Base-by-base conservation (phyloP, 106 monocot species). In the Dioscorea dumetorum region DNA sequence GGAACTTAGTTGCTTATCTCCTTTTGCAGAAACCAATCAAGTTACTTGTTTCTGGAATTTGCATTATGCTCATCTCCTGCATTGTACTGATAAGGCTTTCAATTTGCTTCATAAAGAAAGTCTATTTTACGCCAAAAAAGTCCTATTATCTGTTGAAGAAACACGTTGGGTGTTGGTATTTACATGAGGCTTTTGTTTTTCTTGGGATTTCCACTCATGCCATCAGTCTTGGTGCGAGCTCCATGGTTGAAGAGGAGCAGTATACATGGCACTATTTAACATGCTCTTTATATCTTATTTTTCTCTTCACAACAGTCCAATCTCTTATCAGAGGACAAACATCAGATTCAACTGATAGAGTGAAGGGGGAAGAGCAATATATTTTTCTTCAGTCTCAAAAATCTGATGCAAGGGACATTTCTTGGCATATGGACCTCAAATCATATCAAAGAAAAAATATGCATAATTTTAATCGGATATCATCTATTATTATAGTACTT, bases 161-260 rank as follows among this genome's bases (percentile, higher is more conserved):
- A 18, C 52, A 20, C 22, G 13, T 33, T 50, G 12, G 50, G 20
- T 48, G 23, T 6, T 83, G 78, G 73, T 71, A 80, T 24, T 64
- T 78, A 17, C 84, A 91, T 63, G 80, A 84, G 57, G 20, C 31
- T 17, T 92, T 84, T 81, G 65, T 85, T 62, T 53, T 75, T 49
- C 18, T 90, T 50, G 81, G 72, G 4, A 59, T 75, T 24, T 49
- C 89, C 22, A 71, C 92, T 60, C 87, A 99, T 83, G 68, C 68
- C 59, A 23, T 82, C 48, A 92, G 92, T 79, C 86, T 99, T 73
- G 65, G 73, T 50, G 64, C 92, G 79, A 99, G 97, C 58, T 99
- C 97, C 54, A 78, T 99, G 78, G 92, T 99, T 24, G 97, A 99
- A 73, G 97, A 99, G 85, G 97, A 99, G 64, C 97, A 99, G 68